Percentiles rank a stretch among this genome's conserved stretches.
These are phyloP conservation scores for Hyaloscypha bicolor DNA, from an alignment of 495 filamentous ascomycete genomes.

Conservation along the genomic window DNA sequence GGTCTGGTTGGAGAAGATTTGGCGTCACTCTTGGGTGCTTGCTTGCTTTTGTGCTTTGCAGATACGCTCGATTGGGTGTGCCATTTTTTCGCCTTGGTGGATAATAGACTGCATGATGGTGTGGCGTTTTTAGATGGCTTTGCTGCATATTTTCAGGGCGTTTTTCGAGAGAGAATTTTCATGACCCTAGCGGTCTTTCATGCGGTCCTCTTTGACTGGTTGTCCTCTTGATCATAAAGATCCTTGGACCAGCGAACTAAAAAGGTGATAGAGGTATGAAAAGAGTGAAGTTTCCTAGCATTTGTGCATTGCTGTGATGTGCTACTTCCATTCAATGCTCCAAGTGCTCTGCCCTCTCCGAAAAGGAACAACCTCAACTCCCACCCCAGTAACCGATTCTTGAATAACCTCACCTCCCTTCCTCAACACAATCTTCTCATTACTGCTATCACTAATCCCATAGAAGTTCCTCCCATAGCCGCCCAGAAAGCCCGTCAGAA, in stretches of 20 bases:
- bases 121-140: neutral
- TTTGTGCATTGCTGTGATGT: neutral
- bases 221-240: no score
- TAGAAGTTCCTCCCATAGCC: constrained; percentile 79
- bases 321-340: constrained; percentile 51
- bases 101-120: neutral
- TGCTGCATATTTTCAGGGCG: neutral
- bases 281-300: neutral
- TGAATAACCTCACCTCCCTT: constrained; percentile 61
- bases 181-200: no score
- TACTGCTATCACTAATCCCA: constrained; percentile 42
- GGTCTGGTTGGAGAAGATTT: neutral
- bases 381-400: constrained; percentile 50
- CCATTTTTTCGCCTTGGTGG: neutral
- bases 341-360: constrained; percentile 66
- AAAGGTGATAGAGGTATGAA: neutral
- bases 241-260: neutral
- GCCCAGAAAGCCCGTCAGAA: constrained; percentile 74
- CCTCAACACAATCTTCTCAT: constrained; percentile 62
- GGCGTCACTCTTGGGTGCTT: neutral
- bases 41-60: neutral
- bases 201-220: no score
- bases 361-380: constrained; percentile 70
- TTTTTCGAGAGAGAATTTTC: neutral
- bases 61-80: neutral